These are phyloP conservation scores for Carex scoparia DNA, from an alignment of 176 grass and related monocot genomes.

Conservation along the genomic window DNA sequence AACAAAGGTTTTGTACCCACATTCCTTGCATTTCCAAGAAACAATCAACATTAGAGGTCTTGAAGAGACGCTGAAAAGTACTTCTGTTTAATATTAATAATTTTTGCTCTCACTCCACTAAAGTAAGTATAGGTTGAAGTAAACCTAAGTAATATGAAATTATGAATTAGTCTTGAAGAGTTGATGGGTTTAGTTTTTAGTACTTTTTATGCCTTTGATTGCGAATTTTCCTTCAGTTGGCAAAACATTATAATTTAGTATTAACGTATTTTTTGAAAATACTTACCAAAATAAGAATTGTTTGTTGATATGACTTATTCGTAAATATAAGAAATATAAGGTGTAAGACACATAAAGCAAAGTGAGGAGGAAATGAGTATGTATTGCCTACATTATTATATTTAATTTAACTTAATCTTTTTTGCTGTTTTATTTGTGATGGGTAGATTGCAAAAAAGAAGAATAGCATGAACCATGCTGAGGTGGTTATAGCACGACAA, in stretches of 20 bases:
- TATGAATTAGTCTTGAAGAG: neutral
- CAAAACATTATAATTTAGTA: neutral
- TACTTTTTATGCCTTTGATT: neutral
- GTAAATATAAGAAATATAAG: neutral
- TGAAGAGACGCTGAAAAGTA: neutral
- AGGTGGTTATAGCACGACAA: constrained; percentile 84
- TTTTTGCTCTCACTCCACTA: neutral
- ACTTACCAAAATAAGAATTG: neutral
- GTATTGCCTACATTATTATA: neutral
- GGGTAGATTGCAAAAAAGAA: constrained; percentile 76
- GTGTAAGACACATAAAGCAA: neutral
- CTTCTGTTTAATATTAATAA: neutral
- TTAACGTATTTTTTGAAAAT: neutral
- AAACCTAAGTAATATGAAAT: neutral
- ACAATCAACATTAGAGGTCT: neutral
- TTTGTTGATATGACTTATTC: neutral
- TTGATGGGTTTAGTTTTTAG: neutral
- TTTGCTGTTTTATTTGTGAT: constrained; percentile 10
- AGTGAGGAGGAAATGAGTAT: neutral
- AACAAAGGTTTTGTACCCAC: neutral
- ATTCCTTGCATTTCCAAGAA: neutral
- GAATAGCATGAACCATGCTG: constrained; percentile 80
- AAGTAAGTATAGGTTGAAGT: neutral
- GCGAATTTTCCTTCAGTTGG: neutral
- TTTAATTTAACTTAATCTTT: neutral